Base-by-base conservation (phyloP, 345 rosid species). In the Melastoma malabathricum region DNA sequence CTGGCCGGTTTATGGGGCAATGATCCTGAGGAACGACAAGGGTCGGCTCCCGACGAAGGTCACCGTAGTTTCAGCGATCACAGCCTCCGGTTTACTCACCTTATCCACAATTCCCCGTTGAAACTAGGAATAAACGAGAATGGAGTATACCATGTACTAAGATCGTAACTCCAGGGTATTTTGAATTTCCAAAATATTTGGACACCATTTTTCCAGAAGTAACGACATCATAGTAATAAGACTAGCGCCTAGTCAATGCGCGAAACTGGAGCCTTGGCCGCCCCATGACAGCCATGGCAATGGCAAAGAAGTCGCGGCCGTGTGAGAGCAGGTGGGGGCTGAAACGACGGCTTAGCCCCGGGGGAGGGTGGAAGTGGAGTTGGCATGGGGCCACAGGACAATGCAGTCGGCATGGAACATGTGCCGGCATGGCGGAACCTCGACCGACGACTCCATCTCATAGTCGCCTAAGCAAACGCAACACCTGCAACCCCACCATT, bases 381-480 rank as follows among this genome's bases (percentile, higher is more conserved):
- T 82, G 44, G 85, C 63, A 52, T 75, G 82, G 25, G 86, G 85
- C 98, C 98, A 90, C 56, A 72, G 80, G 43, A 64, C 78, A 60
- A 90, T 72, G 74, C 98, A 90, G n/a, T 90, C 83, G 2, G 68
- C 63, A 59, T 90, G 98, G 60, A 90, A 86, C 49, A 90, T 80
- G 65, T 90, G 98, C 62, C 77, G 82, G 65, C 98, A 86, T 31
- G 64, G 72, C 52, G 98, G 96, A 61, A 86, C 71, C 67, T 86
- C 94, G 44, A 80, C 78, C 72, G 86, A 51, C 69, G 84, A 85
- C 67, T 86, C 98, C 55, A 90, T 68, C 71, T 84, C 93, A 38
- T 73, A 90, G 49, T 90, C 98, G 31, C 94, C 98, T 67, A 90
- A 69, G 70, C 98, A 90, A 20, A 90, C 94, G 62, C 96, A 84